Conservation (phyloP, 441 rosid genomes). For the Adansonia rubrostipa region DNA sequence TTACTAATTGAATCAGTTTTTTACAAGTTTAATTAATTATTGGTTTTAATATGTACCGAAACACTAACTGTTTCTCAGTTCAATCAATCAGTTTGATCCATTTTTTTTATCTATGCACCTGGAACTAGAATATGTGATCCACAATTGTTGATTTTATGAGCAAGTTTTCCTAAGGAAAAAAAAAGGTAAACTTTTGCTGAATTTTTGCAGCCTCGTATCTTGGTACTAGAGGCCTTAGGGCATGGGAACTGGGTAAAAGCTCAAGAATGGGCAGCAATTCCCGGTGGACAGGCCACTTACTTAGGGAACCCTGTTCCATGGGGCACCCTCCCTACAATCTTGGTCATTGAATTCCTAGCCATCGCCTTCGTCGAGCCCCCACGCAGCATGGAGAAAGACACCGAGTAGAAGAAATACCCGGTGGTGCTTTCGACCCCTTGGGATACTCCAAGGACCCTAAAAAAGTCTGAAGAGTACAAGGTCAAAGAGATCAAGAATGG, state of each 20-base stretch:
- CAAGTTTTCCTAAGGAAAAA: background rate
- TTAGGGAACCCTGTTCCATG: conserved; percentile 93
- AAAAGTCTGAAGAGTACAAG: conserved; percentile 85
- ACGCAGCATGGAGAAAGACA: conserved; percentile 98
- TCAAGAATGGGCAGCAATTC: conserved; percentile 95
- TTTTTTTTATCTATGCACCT: too few species aligned
- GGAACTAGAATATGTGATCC: background rate
- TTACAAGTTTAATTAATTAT: too few species aligned
- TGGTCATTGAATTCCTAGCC: conserved; percentile 83
- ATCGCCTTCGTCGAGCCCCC: conserved; percentile 95
- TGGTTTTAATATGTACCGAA: too few species aligned
- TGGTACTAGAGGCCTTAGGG: conserved; percentile 88
- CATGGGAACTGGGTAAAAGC: conserved; percentile 97
- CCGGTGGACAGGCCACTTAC: conserved; percentile 97
- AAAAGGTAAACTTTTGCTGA: background rate
- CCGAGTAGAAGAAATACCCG: conserved; percentile 94
- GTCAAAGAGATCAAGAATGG: conserved; percentile 81
- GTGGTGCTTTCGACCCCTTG: conserved; percentile 97
- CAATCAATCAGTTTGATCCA: too few species aligned
- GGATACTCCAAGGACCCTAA: conserved; percentile 95
- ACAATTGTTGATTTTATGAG: background rate
- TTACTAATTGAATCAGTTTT: too few species aligned
- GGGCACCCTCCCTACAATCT: conserved; percentile 89
- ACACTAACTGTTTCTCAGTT: too few species aligned
- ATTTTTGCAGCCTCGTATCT: conserved; percentile 76